phyloP scores from a whole-genome alignment of 306 rosid genomes.

The Datisca glomerata region DNA sequence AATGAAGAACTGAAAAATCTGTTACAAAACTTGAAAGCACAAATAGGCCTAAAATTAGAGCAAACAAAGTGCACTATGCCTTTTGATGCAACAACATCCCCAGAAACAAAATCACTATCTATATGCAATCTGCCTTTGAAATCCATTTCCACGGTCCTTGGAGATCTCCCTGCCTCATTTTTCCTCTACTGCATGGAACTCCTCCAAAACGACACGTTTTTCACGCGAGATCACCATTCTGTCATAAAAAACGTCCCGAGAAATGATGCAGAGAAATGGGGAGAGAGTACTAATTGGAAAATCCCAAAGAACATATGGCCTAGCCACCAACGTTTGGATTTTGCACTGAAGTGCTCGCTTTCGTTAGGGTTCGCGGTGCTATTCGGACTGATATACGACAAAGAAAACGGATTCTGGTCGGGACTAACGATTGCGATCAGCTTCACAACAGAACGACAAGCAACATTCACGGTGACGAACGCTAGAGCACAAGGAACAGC shows the following conservation, averaged over 20 bases:
- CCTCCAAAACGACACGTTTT: constrained; percentile 26
- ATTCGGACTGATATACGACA: constrained; percentile 45
- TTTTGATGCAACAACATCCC: constrained; percentile 26
- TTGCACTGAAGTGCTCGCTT: constrained; percentile 64
- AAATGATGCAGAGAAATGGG: neutral
- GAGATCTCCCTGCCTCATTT: constrained; percentile 41
- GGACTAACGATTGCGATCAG: constrained; percentile 64
- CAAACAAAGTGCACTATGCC: constrained; percentile 23
- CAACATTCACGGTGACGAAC: constrained; percentile 49
- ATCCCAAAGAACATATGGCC: constrained; percentile 20
- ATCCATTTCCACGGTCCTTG: constrained; percentile 15
- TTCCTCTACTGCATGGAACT: constrained; percentile 49
- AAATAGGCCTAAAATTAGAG: constrained; percentile 26
- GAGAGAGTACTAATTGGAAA: neutral
- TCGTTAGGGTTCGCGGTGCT: constrained; percentile 58
- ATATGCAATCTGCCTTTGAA: constrained; percentile 15
- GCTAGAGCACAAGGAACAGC: constrained; percentile 76
- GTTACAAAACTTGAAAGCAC: constrained; percentile 20
- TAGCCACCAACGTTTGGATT: constrained; percentile 22
- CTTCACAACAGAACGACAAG: constrained; percentile 40
- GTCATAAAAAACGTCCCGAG: constrained; percentile 5
- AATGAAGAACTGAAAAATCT: constrained; percentile 35
- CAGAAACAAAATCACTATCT: constrained; percentile 17
- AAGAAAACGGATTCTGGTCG: constrained; percentile 54
- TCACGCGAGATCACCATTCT: constrained; percentile 9